phyloP scores from a whole-genome alignment of 768 basidiomycete genomes.

The Ramaria sp. region DNA sequence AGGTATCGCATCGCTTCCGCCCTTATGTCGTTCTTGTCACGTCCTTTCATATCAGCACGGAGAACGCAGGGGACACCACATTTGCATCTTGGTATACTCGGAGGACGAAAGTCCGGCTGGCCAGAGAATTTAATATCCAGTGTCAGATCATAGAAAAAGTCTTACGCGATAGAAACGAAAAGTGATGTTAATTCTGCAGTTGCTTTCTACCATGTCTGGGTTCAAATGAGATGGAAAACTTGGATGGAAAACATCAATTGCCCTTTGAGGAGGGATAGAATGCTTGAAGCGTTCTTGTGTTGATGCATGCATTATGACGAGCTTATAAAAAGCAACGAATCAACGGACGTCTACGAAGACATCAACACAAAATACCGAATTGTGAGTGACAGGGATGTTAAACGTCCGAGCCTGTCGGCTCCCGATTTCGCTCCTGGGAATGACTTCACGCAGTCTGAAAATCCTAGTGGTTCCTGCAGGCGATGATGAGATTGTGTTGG shows the following conservation, averaged over 20 bases:
- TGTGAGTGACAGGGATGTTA: constrained; percentile 67
- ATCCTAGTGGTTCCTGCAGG: constrained; percentile 49
- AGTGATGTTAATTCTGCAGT: constrained; percentile 73
- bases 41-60: constrained; percentile 70
- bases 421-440: constrained; percentile 49
- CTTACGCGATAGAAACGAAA: constrained; percentile 63
- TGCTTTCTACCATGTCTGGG: constrained; percentile 33
- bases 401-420: constrained; percentile 57
- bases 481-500: background rate
- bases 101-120: constrained; percentile 57
- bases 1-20: constrained; percentile 52
- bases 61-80: constrained; percentile 63
- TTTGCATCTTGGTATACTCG: constrained; percentile 57
- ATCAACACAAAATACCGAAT: constrained; percentile 32
- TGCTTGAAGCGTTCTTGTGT: constrained; percentile 81
- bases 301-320: constrained; percentile 80
- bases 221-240: constrained; percentile 19
- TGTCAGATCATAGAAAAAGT: background rate
- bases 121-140: background rate
- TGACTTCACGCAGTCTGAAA: constrained; percentile 69
- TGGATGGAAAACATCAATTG: constrained; percentile 65
- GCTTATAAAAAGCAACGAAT: constrained; percentile 26
- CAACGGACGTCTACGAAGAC: background rate
- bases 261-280: constrained; percentile 57
- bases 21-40: constrained; percentile 26